Evolutionary conservation across 2,329 filamentous ascomycete species (phyloP), one percentile per base, ranked within the genome.

Genomic region (Colletotrichum simmondsii): DNA sequence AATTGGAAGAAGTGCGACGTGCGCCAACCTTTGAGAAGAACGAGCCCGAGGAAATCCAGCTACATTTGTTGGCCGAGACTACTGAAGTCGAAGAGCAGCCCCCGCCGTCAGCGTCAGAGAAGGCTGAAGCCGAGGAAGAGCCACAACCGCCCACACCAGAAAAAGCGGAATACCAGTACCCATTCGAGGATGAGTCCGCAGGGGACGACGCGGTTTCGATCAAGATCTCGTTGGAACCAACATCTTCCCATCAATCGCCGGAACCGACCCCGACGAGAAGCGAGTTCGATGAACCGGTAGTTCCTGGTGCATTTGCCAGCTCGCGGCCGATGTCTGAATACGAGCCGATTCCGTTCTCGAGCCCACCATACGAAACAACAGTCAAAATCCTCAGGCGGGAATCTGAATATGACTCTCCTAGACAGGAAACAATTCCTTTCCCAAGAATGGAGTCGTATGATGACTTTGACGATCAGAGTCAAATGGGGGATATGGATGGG

Each of bases 371-470:
- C 62, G 82, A 85, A 74, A 87, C 87, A 11, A 87, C 85, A 22
- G 85, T 89, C 64, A 87, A 86, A 5, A 86, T 89, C 54, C 77
- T 89, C 37, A 85, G 86, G 10, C 85, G 84, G 59, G 84, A 85
- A 65, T 81, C 81, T 59, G 83, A 85, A 61, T 84, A 75, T 62
- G 72, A 75, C n/a, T 65, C 68, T 68, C 52, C 72, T 42, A 12
- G 74, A 49, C 75, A 78, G 12, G 75, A 77, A 10, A 78, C 75
- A 4, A 75, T 81, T 4, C 78, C 81, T 2, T 84, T 84, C 19
- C 81, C 83, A 5, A 78, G 79, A 12, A 75, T 83, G 30, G 81
- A 83, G 26, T 75, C 78, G 22, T 77, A 79, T 37, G 82, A 82
- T 56, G 83, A 84, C 64, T 80, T 82, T 10, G 83, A 85, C 49